Evolutionary conservation across 768 basidiomycete genomes (phyloP).

Genomic region (Boletus bicolor): DNA sequence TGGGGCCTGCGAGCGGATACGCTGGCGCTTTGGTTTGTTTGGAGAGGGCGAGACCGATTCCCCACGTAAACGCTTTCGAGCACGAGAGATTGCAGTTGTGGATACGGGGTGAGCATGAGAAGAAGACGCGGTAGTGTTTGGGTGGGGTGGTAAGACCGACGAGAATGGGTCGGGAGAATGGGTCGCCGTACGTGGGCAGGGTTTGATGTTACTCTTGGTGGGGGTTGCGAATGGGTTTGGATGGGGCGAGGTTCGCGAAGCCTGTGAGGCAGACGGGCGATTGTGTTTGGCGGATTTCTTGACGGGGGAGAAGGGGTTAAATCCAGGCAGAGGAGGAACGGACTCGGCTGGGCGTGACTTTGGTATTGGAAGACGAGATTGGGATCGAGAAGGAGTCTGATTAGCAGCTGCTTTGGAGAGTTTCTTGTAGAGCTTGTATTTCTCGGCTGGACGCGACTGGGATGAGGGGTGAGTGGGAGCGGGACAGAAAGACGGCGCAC

Average conservation of each 20-base stretch:
- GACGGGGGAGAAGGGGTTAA: conserved; percentile 78
- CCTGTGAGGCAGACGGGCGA: conserved; percentile 17
- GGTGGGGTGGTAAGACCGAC: conserved; percentile 24
- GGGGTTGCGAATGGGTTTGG: conserved; percentile 49
- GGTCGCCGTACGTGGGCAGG: conserved; percentile 20
- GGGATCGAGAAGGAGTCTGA: conserved; percentile 34
- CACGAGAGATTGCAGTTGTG: conserved; percentile 54
- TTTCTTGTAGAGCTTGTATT: conserved; percentile 81
- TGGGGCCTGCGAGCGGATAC: conserved; percentile 44
- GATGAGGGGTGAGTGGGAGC: conserved; percentile 11
- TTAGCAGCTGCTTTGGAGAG: conserved; percentile 48
- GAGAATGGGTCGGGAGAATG: conserved; percentile 44
- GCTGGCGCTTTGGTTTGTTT: conserved; percentile 69
- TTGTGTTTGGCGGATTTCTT: conserved; percentile 41
- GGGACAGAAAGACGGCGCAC: conserved; percentile 39
- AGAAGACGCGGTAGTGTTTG: conserved; percentile 2
- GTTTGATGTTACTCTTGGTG: conserved; percentile 32
- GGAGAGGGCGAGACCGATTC: conserved; percentile 84
- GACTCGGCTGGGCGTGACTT: conserved; percentile 51
- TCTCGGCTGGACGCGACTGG: conserved; percentile 49
- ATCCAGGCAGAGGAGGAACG: conserved; percentile 51
- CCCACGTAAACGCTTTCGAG: conserved; percentile 77
- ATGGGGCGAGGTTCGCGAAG: conserved; percentile 10
- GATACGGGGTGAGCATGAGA: conserved; percentile 24
- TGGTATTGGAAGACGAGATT: conserved; percentile 35